phyloP scores from a whole-genome alignment of 495 filamentous ascomycete genomes.

The Neohortaea acidophila region DNA sequence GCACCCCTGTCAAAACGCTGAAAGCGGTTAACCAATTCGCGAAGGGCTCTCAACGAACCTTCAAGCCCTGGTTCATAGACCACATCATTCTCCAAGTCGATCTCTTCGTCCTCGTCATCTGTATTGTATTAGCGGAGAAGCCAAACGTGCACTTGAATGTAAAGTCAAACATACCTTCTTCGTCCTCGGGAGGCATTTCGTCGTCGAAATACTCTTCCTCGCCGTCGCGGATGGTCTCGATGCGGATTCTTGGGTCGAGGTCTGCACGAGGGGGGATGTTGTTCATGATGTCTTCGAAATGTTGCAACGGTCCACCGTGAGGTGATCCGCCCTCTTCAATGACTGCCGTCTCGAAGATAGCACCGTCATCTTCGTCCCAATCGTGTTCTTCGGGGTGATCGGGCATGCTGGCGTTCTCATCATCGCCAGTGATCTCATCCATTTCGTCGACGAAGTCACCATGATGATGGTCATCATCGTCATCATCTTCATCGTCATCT shows the following conservation, averaged over 20 bases:
- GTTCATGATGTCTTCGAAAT: constrained; percentile 12
- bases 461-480: constrained; percentile 39
- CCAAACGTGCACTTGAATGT: neutral
- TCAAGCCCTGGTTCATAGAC: constrained; percentile 27
- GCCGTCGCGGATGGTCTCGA: constrained; percentile 12
- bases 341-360: constrained; percentile 30
- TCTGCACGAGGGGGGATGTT: neutral
- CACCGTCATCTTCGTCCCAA: constrained; percentile 46
- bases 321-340: constrained; percentile 16
- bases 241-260: constrained; percentile 6
- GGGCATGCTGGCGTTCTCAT: constrained; percentile 46
- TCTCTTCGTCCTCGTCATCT: constrained; percentile 29
- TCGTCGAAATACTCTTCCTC: constrained; percentile 32
- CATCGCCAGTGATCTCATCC: constrained; percentile 41
- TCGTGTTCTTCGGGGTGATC: constrained; percentile 45
- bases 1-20: constrained; percentile 1
- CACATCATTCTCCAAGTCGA: constrained; percentile 27
- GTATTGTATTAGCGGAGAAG: constrained; percentile 7
- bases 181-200: constrained; percentile 45
- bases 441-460: constrained; percentile 19
- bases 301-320: constrained; percentile 17
- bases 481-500: constrained; percentile 45
- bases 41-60: constrained; percentile 14
- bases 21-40: neutral
- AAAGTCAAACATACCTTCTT: constrained; percentile 25